Conservation (phyloP, 352 stramenopile species). For the Sclerospora graminicola region DNA sequence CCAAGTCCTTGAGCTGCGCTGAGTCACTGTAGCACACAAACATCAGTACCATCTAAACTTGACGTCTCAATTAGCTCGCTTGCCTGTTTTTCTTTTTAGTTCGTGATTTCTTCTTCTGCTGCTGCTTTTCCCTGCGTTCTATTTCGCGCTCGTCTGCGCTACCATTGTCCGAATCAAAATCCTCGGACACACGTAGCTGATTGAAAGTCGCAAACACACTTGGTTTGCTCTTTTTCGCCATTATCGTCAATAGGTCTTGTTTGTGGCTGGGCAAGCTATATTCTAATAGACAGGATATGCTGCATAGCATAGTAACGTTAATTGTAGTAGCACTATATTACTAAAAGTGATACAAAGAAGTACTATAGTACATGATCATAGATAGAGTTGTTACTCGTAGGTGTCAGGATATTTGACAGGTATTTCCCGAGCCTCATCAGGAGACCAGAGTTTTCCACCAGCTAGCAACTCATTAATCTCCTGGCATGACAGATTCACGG, state of each 20-base stretch:
- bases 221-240: constrained; percentile 40
- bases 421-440: constrained; percentile 47
- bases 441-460: constrained; percentile 66
- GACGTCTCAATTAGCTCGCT: background rate
- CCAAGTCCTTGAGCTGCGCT: constrained; percentile 59
- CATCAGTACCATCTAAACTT: background rate
- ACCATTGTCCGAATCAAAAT: constrained; percentile 32
- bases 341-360: no score
- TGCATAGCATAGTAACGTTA: background rate
- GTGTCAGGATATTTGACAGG: constrained; percentile 65
- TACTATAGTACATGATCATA: background rate
- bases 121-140: constrained; percentile 50
- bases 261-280: background rate
- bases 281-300: background rate
- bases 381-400: constrained; percentile 42
- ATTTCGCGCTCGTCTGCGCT: constrained; percentile 44
- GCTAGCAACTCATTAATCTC: constrained; percentile 64
- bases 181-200: constrained; percentile 28
- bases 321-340: background rate
- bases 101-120: constrained; percentile 63
- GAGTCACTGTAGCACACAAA: constrained; percentile 30
- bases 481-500: constrained; percentile 50
- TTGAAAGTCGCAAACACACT: constrained; percentile 68
- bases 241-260: constrained; percentile 10
- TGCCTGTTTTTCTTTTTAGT: constrained; percentile 70